Conservation (phyloP, 352 stramenopile genomes). For the Phytophthora colocasiae region DNA sequence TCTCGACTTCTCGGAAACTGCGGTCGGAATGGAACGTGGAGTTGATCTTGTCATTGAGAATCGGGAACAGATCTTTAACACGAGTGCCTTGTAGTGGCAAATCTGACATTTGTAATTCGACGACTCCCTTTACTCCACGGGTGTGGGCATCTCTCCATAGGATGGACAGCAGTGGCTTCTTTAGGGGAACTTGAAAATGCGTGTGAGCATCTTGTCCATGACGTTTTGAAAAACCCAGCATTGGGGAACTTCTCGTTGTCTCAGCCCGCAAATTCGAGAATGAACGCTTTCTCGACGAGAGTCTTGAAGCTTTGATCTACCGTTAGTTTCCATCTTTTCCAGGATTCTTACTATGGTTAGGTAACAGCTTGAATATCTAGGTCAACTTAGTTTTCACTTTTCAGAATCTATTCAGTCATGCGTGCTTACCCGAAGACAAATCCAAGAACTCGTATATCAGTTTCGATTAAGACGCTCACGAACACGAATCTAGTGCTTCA, state of each 20-base stretch:
- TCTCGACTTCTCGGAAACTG: neutral
- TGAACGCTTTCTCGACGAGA: no score
- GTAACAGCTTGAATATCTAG: no score
- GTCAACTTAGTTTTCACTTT: no score
- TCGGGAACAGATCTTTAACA: slow-evolving; percentile 7
- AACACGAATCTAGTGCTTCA: neutral
- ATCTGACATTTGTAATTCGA: neutral
- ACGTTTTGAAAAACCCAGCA: no score
- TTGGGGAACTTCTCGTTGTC: no score
- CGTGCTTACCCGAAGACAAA: no score
- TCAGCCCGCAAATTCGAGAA: no score
- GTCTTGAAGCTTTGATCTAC: no score
- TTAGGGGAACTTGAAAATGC: neutral
- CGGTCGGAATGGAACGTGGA: neutral
- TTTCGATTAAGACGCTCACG: slow-evolving; percentile 12
- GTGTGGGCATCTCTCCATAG: slow-evolving; percentile 6
- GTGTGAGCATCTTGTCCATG: no score
- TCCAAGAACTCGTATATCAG: neutral
- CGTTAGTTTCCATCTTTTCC: no score
- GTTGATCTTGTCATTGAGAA: slow-evolving; percentile 13
- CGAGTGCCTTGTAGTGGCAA: neutral
- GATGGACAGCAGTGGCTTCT: neutral
- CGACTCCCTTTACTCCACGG: neutral
- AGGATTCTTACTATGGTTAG: no score
- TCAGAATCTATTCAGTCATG: no score